phyloP scores from a whole-genome alignment of 1,284 basidiomycete species.

The Ceratobasidium sp. region DNA sequence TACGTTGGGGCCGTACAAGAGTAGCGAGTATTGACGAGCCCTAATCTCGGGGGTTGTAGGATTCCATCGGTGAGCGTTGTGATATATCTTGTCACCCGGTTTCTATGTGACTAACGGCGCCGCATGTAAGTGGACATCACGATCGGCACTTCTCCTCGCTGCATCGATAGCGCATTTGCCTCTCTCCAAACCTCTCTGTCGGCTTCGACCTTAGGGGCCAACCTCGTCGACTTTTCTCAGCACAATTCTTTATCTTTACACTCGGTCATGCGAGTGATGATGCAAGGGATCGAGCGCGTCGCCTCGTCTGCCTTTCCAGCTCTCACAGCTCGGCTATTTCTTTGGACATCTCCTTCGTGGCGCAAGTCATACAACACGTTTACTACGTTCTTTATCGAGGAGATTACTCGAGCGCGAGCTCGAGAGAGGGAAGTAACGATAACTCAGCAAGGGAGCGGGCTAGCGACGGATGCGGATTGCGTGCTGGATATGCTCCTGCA shows the following conservation, averaged over 20 bases:
- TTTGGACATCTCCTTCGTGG: constrained; percentile 31
- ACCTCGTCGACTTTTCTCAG: background rate
- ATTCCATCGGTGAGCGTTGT: constrained; percentile 8
- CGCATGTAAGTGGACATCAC: background rate
- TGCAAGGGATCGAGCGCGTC: constrained; percentile 13
- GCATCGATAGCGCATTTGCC: background rate
- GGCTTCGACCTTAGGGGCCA: background rate
- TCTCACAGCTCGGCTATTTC: constrained; percentile 3
- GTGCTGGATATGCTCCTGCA: constrained; percentile 31
- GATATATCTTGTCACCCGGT: too few species aligned
- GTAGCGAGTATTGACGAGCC: background rate
- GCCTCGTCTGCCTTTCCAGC: constrained; percentile 2
- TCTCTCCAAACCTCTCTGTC: background rate
- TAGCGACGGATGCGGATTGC: constrained; percentile 37
- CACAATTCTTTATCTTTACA: background rate
- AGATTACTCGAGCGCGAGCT: constrained; percentile 5
- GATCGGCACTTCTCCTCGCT: constrained; percentile 13
- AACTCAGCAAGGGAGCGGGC: background rate
- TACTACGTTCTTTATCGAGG: constrained; percentile 1
- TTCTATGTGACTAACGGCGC: background rate
- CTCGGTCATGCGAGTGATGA: constrained; percentile 13
- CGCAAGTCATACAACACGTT: constrained; percentile 11
- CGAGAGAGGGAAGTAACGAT: background rate
- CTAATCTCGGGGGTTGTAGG: background rate
- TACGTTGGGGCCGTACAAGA: background rate